Base-by-base conservation (phyloP, 2,329 filamentous ascomycete species). In the Neofusicoccum umdonicola region DNA sequence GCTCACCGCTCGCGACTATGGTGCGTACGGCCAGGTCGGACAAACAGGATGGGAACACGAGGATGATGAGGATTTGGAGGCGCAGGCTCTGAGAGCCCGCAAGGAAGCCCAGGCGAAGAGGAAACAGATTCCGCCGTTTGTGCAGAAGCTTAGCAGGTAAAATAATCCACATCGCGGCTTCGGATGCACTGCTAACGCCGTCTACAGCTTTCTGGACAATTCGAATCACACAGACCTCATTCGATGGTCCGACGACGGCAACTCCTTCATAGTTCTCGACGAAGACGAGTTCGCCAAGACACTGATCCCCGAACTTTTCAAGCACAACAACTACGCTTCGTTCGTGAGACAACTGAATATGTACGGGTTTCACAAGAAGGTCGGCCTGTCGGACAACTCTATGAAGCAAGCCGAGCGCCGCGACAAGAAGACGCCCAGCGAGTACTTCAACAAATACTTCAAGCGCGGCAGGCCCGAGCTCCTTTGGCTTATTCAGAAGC, bases 401-500 rank as follows among this genome's bases (percentile, higher is more conserved):
- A 96, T 99, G 90, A 91, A 95, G 69, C 93, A 96, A 5, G 97
- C 93, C 74, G 95, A 98, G 80, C 89, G 93, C 67, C 97, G 97
- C 77, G 94, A 94, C 75, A 99, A 99, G 81, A 99, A 99, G 81
- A 97, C 93, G 65, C 95, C 95, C 0, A 98, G 93, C 84, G 95
- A 98, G 82, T 99, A 99, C 77, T 93, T 91, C 70, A 97, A 99
- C 76, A 92, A 92, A 9, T 99, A 93, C 79, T 99, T 99, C 79
- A 91, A 93, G 71, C 90, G 93, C 51, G 94, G 93, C 4, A 90
- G 96, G 69, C 93, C 93, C 3, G 96, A 97, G 76, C 82, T 99
- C 54, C 82, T 97, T 4, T 98, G 94, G 94, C 83, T 98, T 64
- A 97, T 98, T 68, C 94, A 96, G 75, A 98, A 98, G 76, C 93